Conservation (phyloP, 2,329 filamentous ascomycete species). For the Coniosporium tulheliwenetii region DNA sequence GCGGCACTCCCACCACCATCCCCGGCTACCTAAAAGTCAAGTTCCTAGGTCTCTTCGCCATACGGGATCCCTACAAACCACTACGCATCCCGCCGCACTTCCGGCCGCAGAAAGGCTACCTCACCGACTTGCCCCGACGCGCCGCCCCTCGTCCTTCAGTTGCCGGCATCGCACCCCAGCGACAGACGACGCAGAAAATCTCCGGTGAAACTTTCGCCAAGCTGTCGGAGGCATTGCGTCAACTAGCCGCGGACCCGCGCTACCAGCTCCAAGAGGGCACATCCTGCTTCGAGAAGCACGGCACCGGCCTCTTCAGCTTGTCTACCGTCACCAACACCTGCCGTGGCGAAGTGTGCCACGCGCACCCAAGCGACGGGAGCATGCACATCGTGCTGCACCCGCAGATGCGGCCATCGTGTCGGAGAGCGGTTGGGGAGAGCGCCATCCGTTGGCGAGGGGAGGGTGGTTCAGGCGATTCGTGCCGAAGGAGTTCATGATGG, state of each 20-base stretch:
- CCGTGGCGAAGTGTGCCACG: conserved; percentile 69
- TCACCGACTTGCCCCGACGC: conserved; percentile 44
- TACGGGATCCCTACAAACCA: conserved; percentile 53
- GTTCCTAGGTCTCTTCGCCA: conserved; percentile 53
- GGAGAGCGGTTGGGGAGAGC: conserved; percentile 63
- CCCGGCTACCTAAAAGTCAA: conserved; percentile 59
- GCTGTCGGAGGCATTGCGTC: conserved; percentile 37
- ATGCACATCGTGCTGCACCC: conserved; percentile 72
- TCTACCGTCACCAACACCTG: conserved; percentile 53
- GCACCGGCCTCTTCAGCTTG: conserved; percentile 56
- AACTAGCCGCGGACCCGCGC: conserved; percentile 30
- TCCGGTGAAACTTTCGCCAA: conserved; percentile 36
- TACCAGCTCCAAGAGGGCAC: conserved; percentile 34
- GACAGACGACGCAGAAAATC: conserved; percentile 56
- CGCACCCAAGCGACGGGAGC: conserved; percentile 60
- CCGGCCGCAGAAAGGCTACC: conserved; percentile 41
- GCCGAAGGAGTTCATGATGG: conserved; percentile 60
- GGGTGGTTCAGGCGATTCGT: conserved; percentile 53
- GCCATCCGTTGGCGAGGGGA: conserved; percentile 49
- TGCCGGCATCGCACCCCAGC: conserved; percentile 65
- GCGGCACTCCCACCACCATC: conserved; percentile 62
- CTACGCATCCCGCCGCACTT: conserved; percentile 35
- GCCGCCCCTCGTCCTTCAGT: conserved; percentile 49
- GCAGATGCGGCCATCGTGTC: conserved; percentile 59
- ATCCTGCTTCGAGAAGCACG: conserved; percentile 72